phyloP scores from a whole-genome alignment of 495 filamentous ascomycete genomes.

The Penicillium manginii region DNA sequence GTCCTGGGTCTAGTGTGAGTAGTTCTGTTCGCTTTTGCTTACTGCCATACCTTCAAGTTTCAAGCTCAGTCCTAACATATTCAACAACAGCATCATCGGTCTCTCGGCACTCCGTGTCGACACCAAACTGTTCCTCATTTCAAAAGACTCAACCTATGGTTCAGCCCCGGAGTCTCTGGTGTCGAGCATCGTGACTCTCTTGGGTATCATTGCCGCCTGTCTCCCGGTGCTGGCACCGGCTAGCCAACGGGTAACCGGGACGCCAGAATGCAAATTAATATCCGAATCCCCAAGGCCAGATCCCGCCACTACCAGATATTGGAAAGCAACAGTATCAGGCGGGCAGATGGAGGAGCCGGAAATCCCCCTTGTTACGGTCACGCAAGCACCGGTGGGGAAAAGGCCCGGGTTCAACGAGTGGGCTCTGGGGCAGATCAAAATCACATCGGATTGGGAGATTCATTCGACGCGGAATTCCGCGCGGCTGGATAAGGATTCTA shows the following conservation, averaged over 20 bases:
- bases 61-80: background rate
- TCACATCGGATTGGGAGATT: slow-evolving; percentile 36
- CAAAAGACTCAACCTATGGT: slow-evolving; percentile 18
- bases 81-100: slow-evolving; percentile 16
- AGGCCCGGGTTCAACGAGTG: slow-evolving; percentile 16
- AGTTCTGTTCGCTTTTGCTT: background rate
- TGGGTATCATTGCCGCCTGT: slow-evolving; percentile 28
- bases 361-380: slow-evolving; percentile 26
- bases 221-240: slow-evolving; percentile 20
- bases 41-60: background rate
- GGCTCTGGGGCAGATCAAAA: slow-evolving; percentile 28
- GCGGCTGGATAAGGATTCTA: slow-evolving; percentile 17
- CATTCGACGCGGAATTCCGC: slow-evolving; percentile 33
- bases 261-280: slow-evolving; percentile 5
- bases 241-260: slow-evolving; percentile 9
- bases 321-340: slow-evolving; percentile 18
- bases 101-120: slow-evolving; percentile 23
- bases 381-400: slow-evolving; percentile 25
- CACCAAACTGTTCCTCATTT: slow-evolving; percentile 9
- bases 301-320: slow-evolving; percentile 11
- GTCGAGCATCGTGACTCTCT: slow-evolving; percentile 9
- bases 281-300: background rate
- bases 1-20: slow-evolving; percentile 21
- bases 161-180: slow-evolving; percentile 24
- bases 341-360: slow-evolving; percentile 21